A percentile compares a stretch with the other conserved stretches of the same genome.
phyloP scores from a whole-genome alignment of 2,329 filamentous ascomycete species.

The Aaosphaeria pasadenensis region DNA sequence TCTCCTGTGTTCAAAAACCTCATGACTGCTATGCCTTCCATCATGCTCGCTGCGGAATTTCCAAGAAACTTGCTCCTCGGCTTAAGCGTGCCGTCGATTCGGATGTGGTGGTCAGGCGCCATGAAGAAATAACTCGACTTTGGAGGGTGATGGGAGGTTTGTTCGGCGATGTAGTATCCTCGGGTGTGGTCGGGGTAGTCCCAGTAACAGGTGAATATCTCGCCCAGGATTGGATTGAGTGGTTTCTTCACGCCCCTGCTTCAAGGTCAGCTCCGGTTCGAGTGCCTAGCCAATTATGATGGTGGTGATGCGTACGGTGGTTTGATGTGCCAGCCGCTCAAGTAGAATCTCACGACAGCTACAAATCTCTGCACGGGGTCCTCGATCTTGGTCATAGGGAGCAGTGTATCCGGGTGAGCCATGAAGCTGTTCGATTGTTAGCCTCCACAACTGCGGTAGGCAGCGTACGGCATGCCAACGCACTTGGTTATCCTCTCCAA shows the following conservation, averaged over 20 bases:
- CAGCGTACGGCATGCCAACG: slow-evolving; percentile 26
- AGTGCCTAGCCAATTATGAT: not conserved
- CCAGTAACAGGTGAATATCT: slow-evolving; percentile 95
- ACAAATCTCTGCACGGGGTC: slow-evolving; percentile 89
- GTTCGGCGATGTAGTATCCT: slow-evolving; percentile 95
- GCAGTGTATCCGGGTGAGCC: slow-evolving; percentile 94
- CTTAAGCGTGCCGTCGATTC: slow-evolving; percentile 93
- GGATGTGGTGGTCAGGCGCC: slow-evolving; percentile 88
- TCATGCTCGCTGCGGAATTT: slow-evolving; percentile 95
- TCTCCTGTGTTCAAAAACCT: slow-evolving; percentile 82
- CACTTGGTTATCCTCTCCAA: slow-evolving; percentile 98
- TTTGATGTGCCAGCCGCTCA: slow-evolving; percentile 98
- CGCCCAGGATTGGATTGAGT: slow-evolving; percentile 91
- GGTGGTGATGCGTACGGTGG: slow-evolving; percentile 68
- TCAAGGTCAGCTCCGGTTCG: slow-evolving; percentile 17
- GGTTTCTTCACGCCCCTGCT: slow-evolving; percentile 94
- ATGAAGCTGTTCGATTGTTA: slow-evolving; percentile 70
- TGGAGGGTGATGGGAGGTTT: slow-evolving; percentile 96
- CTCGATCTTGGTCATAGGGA: slow-evolving; percentile 82
- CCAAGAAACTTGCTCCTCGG: slow-evolving; percentile 92
- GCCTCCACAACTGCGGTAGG: slow-evolving; percentile 1
- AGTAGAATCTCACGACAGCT: slow-evolving; percentile 94
- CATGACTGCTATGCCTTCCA: slow-evolving; percentile 93
- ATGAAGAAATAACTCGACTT: slow-evolving; percentile 99
- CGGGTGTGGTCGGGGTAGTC: slow-evolving; percentile 79